Base-by-base conservation (phyloP, 2,329 filamentous ascomycete species). In the Trichoderma brevicompactum region DNA sequence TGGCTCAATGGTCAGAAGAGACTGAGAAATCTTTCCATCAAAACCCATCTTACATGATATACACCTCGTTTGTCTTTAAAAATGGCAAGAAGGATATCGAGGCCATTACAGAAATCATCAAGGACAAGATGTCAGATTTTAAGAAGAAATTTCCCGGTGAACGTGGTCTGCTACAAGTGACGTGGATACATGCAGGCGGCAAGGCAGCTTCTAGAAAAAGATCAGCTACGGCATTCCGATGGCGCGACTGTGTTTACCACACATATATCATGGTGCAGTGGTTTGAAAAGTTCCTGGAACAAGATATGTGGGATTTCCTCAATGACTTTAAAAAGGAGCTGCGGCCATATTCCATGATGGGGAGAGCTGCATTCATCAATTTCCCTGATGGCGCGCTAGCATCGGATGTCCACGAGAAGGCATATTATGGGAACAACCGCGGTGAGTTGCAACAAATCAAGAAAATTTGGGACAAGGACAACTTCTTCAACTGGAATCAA, bases 231-330 rank as follows among this genome's bases (percentile, higher is more conserved):
- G 75, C 76, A 0, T 78, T 72, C 55, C 68, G 59, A 7, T 78
- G 76, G 76, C 73, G 75, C 3, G 67, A 60, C 0, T 61, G 68
- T 0, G 53, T 67, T 0, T 78, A 71, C 34, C 72, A 77, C 46
- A 61, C 68, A 0, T 77, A 78, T 28, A 62, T 78, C 19, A 72
- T 68, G 69, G 50, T 77, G 3, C 58, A 70, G 28, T 78, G 73
- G 70, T 64, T 67, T 15, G 74, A 76, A 0, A 76, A 77, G 56
- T 76, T 68, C 66, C 8, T 78, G 7, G 75, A 76, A 65, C 49
- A 43, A 10, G 69, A 75, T 38, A 75, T 77, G 73, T 66, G 70
- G 9, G 23, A 43, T 0, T 70, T 72, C 36, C 34, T 75, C 36
- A 8, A 9, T 3, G 65, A 48, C 15, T 68, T 76, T 46, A 75